A percentile compares a stretch with the other conserved stretches of the same genome.
Evolutionary conservation across 495 filamentous ascomycete species (phyloP).

Genomic region (Xylaria venustula): DNA sequence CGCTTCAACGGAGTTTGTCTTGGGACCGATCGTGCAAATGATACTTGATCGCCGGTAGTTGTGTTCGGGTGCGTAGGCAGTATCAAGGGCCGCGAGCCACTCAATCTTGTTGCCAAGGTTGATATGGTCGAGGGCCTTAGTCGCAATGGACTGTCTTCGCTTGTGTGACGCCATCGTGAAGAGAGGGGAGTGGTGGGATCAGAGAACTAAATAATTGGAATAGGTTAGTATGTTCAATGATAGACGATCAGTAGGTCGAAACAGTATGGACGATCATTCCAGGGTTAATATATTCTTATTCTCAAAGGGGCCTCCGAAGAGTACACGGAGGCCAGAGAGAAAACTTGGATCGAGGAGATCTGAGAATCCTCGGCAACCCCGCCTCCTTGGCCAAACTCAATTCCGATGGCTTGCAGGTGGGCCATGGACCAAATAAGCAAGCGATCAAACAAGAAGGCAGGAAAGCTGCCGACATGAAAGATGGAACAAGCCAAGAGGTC

Average conservation of each 20-base stretch:
- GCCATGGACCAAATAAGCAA: neutral
- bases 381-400: neutral
- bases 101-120: conserved; percentile 74
- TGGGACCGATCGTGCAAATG: conserved; percentile 98
- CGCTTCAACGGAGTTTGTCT: conserved; percentile 96
- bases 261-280: no score
- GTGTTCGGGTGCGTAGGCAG: conserved; percentile 70
- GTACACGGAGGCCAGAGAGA: no score
- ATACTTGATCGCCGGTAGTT: conserved; percentile 96
- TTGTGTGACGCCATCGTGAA: conserved; percentile 24
- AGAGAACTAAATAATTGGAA: conserved; percentile 21
- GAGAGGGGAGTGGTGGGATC: conserved; percentile 20
- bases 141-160: conserved; percentile 50
- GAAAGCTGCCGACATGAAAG: no score
- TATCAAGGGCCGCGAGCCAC: conserved; percentile 80
- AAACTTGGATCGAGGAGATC: no score
- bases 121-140: conserved; percentile 74
- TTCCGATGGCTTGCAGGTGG: neutral
- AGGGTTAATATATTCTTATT: no score
- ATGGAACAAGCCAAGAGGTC: no score
- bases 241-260: neutral
- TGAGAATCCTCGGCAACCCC: no score
- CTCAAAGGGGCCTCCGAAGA: no score
- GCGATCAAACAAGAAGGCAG: neutral
- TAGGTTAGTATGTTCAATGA: neutral